These are phyloP conservation scores for Phytophthora idaei DNA, from an alignment of 352 stramenopile genomes.

Conservation along the genomic window DNA sequence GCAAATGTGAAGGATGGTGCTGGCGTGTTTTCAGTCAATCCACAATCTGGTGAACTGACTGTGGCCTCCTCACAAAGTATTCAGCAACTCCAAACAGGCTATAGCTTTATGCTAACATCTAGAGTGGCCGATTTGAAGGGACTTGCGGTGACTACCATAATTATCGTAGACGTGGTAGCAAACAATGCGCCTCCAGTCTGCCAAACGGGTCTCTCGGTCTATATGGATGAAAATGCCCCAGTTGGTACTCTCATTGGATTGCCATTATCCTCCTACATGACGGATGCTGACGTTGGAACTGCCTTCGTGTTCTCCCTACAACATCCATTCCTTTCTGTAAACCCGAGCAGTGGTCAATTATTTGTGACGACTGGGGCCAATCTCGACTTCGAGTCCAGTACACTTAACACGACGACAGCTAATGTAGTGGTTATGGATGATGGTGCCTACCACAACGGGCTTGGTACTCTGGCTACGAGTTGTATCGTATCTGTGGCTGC, in stretches of 20 bases:
- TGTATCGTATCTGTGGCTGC: slow-evolving; percentile 30
- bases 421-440: slow-evolving; percentile 38
- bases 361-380: slow-evolving; percentile 29
- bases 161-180: slow-evolving; percentile 22
- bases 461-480: slow-evolving; percentile 30
- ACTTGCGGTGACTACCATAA: slow-evolving; percentile 1
- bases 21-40: slow-evolving; percentile 27
- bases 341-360: slow-evolving; percentile 32
- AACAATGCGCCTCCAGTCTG: slow-evolving; percentile 26
- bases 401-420: slow-evolving; percentile 8
- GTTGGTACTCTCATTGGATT: slow-evolving; percentile 22
- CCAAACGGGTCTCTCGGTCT: slow-evolving; percentile 1
- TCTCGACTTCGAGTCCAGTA: slow-evolving; percentile 33
- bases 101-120: slow-evolving; percentile 20
- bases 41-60: slow-evolving; percentile 24
- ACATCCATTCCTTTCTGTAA: slow-evolving; percentile 33
- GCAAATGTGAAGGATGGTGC: slow-evolving; percentile 3
- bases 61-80: slow-evolving; percentile 12
- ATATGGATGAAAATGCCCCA: slow-evolving; percentile 29
- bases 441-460: slow-evolving; percentile 34
- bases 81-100: slow-evolving; percentile 12
- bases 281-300: slow-evolving; percentile 32
- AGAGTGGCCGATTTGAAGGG: slow-evolving; percentile 18
- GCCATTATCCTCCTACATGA: slow-evolving; percentile 18
- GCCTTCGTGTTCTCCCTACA: slow-evolving; percentile 31